Percentiles rank a stretch among this genome's conserved stretches.
These are phyloP conservation scores for Hyaloscypha bicolor DNA, from an alignment of 495 filamentous ascomycete species.

Conservation along the genomic window DNA sequence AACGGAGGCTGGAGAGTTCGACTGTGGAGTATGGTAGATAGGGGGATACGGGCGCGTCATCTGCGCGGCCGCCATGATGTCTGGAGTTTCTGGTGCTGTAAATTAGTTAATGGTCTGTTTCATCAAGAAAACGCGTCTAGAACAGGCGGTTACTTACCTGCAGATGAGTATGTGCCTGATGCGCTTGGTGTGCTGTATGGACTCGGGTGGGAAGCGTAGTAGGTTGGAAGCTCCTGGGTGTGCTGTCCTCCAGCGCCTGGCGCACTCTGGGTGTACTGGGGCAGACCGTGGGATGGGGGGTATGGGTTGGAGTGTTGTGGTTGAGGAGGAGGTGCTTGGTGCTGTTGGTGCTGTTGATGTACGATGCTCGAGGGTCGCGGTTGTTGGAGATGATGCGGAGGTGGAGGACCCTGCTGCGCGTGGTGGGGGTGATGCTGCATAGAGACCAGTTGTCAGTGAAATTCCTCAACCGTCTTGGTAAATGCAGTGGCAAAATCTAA, in stretches of 20 bases:
- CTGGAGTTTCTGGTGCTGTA: conserved; percentile 68
- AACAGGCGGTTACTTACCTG: conserved; percentile 60
- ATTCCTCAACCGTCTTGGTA: conserved; percentile 17
- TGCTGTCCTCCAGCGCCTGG: conserved; percentile 53
- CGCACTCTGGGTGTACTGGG: conserved; percentile 51
- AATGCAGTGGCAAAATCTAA: conserved; percentile 31
- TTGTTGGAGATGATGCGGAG: conserved; percentile 54
- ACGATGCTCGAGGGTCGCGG: conserved; percentile 65
- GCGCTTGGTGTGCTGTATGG: conserved; percentile 74
- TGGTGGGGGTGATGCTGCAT: conserved; percentile 65
- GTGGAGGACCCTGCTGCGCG: conserved; percentile 51
- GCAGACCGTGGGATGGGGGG: conserved; percentile 52
- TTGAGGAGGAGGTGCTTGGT: conserved; percentile 45
- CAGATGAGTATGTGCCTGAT: conserved; percentile 72
- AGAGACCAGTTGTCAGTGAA: conserved; percentile 29
- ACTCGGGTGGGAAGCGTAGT: conserved; percentile 68
- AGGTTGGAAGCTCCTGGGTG: conserved; percentile 63
- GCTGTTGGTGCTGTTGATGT: conserved; percentile 65
- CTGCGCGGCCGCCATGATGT: conserved; percentile 92
- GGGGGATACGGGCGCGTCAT: conserved; percentile 87
- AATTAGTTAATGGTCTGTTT: conserved; percentile 20
- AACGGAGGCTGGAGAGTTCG: conserved; percentile 94
- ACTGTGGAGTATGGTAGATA: conserved; percentile 95
- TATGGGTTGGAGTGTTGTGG: conserved; percentile 61
- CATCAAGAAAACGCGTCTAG: conserved; percentile 14